A percentile compares a stretch with the other conserved stretches of the same genome.
Evolutionary conservation across 2,329 filamentous ascomycete species (phyloP).

Genomic region (Cadophora luteo-olivacea): DNA sequence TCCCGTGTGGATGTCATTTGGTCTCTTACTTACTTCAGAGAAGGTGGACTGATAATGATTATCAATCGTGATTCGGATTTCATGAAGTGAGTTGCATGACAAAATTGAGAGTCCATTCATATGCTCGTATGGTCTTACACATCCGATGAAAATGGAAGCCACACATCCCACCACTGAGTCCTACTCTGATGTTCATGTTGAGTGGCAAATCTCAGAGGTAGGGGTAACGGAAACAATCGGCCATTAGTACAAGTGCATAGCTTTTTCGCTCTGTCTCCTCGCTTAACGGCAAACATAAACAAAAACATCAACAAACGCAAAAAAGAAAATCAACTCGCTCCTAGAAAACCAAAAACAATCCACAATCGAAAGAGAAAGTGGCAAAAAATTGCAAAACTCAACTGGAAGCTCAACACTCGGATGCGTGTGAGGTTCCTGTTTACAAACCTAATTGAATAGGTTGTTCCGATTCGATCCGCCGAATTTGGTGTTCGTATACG

Average conservation of each 20-base stretch:
- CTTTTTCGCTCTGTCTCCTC: background rate
- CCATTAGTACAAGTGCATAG: background rate
- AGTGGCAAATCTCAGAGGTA: background rate
- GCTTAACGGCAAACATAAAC: constrained; percentile 1
- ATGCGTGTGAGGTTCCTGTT: constrained; percentile 10
- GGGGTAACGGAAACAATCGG: background rate
- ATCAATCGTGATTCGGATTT: too few species aligned
- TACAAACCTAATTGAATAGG: constrained; percentile 13
- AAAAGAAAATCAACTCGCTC: background rate
- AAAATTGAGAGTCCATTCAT: too few species aligned
- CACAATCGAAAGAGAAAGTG: background rate
- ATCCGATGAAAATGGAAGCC: background rate
- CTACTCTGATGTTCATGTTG: background rate
- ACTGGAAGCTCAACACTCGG: constrained; percentile 1
- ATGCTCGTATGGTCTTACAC: too few species aligned
- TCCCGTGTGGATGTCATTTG: too few species aligned
- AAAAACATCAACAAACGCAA: background rate
- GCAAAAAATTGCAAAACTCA: background rate
- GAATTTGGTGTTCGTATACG: background rate
- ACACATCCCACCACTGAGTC: background rate
- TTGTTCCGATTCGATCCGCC: background rate
- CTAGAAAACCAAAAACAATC: too few species aligned
- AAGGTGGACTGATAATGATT: too few species aligned
- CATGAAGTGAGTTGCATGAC: too few species aligned
- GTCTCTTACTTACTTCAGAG: too few species aligned